phyloP scores from a whole-genome alignment of 345 rosid genomes.

The Citrus inodora region DNA sequence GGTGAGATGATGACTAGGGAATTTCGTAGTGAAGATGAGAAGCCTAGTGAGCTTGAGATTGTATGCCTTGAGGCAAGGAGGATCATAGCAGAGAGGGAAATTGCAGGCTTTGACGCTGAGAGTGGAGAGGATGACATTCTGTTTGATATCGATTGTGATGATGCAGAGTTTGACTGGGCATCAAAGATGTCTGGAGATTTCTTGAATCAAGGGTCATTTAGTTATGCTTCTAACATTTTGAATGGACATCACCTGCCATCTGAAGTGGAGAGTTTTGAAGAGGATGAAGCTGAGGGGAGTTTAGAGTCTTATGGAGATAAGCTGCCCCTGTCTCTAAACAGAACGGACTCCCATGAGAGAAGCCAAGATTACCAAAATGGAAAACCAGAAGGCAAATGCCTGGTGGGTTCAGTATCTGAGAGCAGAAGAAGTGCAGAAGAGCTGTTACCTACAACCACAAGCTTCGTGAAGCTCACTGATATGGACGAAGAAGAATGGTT shows the following conservation, averaged over 20 bases:
- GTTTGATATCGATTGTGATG: conserved; percentile 44
- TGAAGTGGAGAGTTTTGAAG: conserved; percentile 31
- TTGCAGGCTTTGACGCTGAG: conserved; percentile 23
- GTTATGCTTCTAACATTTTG: conserved; percentile 7
- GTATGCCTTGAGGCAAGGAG: conserved; percentile 53
- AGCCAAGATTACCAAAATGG: conserved; percentile 10
- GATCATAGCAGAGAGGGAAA: conserved; percentile 25
- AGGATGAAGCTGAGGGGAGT: conserved; percentile 18
- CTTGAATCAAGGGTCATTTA: conserved; percentile 20
- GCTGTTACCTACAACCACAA: conserved; percentile 35
- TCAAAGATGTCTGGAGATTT: conserved; percentile 14
- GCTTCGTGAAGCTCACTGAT: conserved; percentile 50
- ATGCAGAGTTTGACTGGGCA: conserved; percentile 18
- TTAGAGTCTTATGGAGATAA: background rate
- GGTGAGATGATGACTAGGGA: conserved; percentile 75
- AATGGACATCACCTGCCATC: conserved; percentile 27
- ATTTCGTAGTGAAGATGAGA: conserved; percentile 44
- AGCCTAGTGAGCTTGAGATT: conserved; percentile 62
- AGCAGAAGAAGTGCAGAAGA: conserved; percentile 46
- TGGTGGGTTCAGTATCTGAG: conserved; percentile 12
- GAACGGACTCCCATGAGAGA: conserved; percentile 15
- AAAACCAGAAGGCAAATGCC: conserved; percentile 21
- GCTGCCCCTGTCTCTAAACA: conserved; percentile 27
- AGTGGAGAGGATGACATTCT: conserved; percentile 35
- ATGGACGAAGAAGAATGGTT: conserved; percentile 49